Base-by-base conservation (phyloP, 1,139 yeast genomes). In the Suhomyces guaymorum region DNA sequence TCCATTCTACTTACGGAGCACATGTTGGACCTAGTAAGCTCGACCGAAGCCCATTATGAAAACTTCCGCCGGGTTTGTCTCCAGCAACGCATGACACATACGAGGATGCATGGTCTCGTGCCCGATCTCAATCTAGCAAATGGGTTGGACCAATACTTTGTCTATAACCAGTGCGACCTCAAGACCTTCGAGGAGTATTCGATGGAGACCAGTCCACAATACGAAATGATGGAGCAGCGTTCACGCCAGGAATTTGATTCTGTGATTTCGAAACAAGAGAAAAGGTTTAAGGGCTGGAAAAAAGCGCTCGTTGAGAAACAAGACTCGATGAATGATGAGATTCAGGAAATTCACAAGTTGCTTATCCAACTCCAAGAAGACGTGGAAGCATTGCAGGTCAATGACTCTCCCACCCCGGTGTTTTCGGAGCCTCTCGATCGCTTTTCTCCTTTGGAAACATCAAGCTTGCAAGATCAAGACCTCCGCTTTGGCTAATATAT, bases 251-350 rank as follows among this genome's bases (percentile, higher is more conserved):
- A 62, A 40, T 75, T 78, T 47, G 68, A 25, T 5, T 7, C 18
- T 14, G 60, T 73, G 19, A 73, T 80, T 26, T 53, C 58, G 17
- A 48, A 57, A 19, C 86, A 84, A 53, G 88, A 83, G 47, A 64
- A 59, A 37, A 71, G 77, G 44, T 83, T 85, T 51, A 75, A 75
- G 49, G 77, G 74, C 26, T 84, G 92, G 90, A 78, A 79, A 45
- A 58, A 57, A 32, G 78, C 75, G 3, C 65, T 86, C 37, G 66
- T 75, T 30, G 66, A 63, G 13, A 75, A 75, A 47, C 92, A 84
- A 54, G 66, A 66, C 18, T 58, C 57, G 34, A 71, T 78, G 48
- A 82, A 82, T 47, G 55, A 61, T 26, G 87, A 79, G 39, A 71
- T 82, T 42, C 79, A 75, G 40, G 51, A 47, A 10, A 16, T 10